A percentile compares a stretch with the other conserved stretches of the same genome.
Evolutionary conservation across 306 rosid species (phyloP).

Genomic region (Cajanus cajan): DNA sequence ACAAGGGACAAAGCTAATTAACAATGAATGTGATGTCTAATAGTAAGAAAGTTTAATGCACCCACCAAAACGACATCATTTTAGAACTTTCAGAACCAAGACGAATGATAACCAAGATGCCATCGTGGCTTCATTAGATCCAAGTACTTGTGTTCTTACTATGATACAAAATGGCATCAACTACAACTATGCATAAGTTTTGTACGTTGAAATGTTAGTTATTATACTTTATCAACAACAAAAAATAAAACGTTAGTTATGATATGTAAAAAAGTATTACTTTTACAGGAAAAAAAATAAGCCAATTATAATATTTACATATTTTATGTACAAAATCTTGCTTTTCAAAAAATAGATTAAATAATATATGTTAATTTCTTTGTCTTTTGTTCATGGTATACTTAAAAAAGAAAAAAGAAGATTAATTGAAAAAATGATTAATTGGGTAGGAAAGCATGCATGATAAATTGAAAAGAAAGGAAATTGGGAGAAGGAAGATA

Average conservation of each 20-base stretch:
- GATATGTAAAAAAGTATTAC: background rate
- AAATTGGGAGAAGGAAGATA: background rate
- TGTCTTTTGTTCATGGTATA: no score
- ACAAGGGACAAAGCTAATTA: constrained; percentile 26
- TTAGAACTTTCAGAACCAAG: background rate
- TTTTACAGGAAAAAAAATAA: background rate
- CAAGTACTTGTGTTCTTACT: constrained; percentile 12
- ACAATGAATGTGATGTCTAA: constrained; percentile 7
- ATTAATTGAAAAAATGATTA: no score
- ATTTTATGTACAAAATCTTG: background rate
- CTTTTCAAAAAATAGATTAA: no score
- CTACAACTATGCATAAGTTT: background rate
- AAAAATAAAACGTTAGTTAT: background rate
- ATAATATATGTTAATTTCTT: no score
- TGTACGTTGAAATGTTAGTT: no score
- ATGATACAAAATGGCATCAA: background rate
- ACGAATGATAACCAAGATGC: constrained; percentile 8
- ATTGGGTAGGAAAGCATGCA: background rate
- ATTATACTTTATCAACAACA: no score
- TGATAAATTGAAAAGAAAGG: background rate
- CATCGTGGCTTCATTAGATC: constrained; percentile 33
- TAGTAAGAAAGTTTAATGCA: constrained; percentile 3
- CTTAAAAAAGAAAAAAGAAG: no score
- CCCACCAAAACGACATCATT: constrained; percentile 6
- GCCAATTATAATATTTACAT: background rate